Evolutionary conservation across 495 filamentous ascomycete species (phyloP).

Genomic region (Xeromyces bisporus): DNA sequence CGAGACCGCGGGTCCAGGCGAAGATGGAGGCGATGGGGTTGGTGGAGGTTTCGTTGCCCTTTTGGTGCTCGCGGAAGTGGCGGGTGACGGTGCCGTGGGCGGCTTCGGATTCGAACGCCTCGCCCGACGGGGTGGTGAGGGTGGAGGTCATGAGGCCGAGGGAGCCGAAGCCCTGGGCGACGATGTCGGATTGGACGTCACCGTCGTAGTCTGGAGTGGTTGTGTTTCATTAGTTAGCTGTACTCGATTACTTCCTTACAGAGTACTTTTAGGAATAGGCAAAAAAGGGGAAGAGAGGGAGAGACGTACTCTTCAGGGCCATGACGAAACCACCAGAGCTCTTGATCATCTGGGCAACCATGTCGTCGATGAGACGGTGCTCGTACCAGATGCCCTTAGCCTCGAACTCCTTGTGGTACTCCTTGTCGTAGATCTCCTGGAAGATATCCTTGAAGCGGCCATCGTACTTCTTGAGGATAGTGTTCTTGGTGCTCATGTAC

Average conservation of each 20-base stretch:
- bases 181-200: constrained; percentile 95
- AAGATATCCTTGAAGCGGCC: constrained; percentile 98
- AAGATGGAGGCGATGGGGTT: constrained; percentile 99
- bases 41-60: constrained; percentile 88
- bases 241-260: too few species aligned
- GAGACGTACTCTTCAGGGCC: constrained; percentile 77
- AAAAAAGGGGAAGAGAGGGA: not conserved
- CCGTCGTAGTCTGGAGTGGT: constrained; percentile 79
- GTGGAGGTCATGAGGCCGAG: constrained; percentile 97
- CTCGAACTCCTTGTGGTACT: constrained; percentile 79
- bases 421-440: constrained; percentile 81
- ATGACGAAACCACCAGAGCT: constrained; percentile 87
- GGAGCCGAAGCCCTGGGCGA: constrained; percentile 95
- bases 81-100: constrained; percentile 97
- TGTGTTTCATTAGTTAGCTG: too few species aligned
- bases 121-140: constrained; percentile 85
- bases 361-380: constrained; percentile 97
- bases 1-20: constrained; percentile 92
- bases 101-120: constrained; percentile 93
- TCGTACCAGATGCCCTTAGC: constrained; percentile 94
- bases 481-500: constrained; percentile 99
- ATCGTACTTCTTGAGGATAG: constrained; percentile 97
- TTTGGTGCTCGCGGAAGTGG: constrained; percentile 97
- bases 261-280: not conserved
- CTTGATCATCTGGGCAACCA: constrained; percentile 99